These are phyloP conservation scores for Lonicera japonica DNA, from an alignment of 129 eudicot genomes.

Conservation along the genomic window DNA sequence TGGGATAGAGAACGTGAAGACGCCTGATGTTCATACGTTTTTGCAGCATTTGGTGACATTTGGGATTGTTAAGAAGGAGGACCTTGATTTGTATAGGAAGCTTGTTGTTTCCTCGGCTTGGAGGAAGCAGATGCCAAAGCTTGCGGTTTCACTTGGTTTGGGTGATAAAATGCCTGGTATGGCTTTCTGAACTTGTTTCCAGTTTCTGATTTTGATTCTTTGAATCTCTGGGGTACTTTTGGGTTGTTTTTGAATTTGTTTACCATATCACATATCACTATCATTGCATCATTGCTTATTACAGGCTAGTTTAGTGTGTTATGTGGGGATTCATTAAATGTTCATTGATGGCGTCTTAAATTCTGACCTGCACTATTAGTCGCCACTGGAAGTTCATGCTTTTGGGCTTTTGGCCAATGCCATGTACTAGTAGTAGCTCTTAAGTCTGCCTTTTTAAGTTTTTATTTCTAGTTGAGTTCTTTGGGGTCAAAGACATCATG, in stretches of 20 bases:
- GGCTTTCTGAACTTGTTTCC: background rate
- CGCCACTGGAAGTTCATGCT: too few relatives aligned
- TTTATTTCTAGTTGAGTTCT: too few relatives aligned
- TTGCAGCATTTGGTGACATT: constrained; percentile 90
- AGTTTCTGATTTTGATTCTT: background rate
- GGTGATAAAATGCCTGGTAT: constrained; percentile 87
- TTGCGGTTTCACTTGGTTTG: constrained; percentile 83
- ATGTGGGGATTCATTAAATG: too few relatives aligned
- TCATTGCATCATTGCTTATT: too few relatives aligned
- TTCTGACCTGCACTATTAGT: too few relatives aligned
- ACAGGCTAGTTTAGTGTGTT: too few relatives aligned
- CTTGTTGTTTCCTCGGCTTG: constrained; percentile 92
- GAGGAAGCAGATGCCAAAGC: constrained; percentile 99
- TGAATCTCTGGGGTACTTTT: background rate
- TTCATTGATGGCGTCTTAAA: too few relatives aligned
- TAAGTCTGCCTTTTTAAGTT: too few relatives aligned
- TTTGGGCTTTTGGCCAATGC: too few relatives aligned
- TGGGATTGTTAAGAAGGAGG: constrained; percentile 73
- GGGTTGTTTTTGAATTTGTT: background rate
- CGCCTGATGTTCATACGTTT: constrained; percentile 86
- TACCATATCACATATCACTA: too few relatives aligned
- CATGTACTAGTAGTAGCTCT: too few relatives aligned
- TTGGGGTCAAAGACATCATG: too few relatives aligned
- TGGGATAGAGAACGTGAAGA: constrained; percentile 80
- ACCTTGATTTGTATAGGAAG: constrained; percentile 76